These are phyloP conservation scores for Microdochium trichocladiopsis DNA, from an alignment of 2,329 filamentous ascomycete species.

Conservation along the genomic window DNA sequence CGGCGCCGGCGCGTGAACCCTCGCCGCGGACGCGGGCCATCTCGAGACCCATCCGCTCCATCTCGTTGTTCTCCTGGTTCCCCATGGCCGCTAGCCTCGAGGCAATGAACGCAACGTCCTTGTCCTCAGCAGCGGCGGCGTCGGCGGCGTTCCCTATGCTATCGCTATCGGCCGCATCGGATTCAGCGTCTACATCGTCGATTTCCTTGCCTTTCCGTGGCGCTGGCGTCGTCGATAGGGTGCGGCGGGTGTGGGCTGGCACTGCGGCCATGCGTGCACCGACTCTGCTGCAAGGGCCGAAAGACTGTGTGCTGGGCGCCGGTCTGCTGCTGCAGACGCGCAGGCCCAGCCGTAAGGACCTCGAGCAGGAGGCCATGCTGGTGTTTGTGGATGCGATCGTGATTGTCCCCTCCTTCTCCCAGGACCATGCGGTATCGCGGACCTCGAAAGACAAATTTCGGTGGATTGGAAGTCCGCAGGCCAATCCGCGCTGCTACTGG, in stretches of 20 bases:
- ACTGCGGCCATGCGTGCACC: not conserved
- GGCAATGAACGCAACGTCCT: not conserved
- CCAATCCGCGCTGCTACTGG: no score
- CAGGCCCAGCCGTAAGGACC: slow-evolving; percentile 30
- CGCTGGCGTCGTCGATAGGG: slow-evolving; percentile 12
- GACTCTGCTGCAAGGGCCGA: not conserved
- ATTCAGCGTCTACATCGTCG: slow-evolving; percentile 2
- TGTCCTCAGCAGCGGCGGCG: not conserved
- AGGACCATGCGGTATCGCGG: not conserved
- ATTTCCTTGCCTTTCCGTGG: slow-evolving; percentile 5
- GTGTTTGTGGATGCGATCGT: slow-evolving; percentile 6
- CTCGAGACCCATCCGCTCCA: not conserved
- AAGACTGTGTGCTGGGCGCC: slow-evolving; percentile 3
- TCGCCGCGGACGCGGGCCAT: slow-evolving; percentile 10
- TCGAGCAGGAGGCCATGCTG: slow-evolving; percentile 32
- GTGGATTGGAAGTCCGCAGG: slow-evolving; percentile 2
- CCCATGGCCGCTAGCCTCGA: not conserved
- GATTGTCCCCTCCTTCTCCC: not conserved
- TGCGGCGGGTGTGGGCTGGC: slow-evolving; percentile 2
- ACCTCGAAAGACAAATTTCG: slow-evolving; percentile 5
- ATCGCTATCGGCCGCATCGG: not conserved
- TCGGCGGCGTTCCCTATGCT: not conserved
- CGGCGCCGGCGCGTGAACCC: slow-evolving; percentile 20
- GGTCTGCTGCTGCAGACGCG: slow-evolving; percentile 24
- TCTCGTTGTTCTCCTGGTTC: slow-evolving; percentile 1